phyloP scores from a whole-genome alignment of 1,139 yeast genomes.

The Candida tropicalis region DNA sequence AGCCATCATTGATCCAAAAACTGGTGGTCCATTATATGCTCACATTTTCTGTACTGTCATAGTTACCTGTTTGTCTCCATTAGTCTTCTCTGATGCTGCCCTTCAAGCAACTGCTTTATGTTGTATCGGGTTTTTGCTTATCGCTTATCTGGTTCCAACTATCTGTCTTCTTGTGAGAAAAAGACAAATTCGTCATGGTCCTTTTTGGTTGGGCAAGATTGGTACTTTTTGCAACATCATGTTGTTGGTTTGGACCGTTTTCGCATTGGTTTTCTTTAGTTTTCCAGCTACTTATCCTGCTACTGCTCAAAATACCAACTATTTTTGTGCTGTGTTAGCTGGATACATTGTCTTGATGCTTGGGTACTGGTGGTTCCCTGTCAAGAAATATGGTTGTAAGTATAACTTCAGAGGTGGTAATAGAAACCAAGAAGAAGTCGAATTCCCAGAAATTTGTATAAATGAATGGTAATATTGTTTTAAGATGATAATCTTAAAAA shows the following conservation, averaged over 20 bases:
- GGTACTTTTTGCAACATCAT: conserved; percentile 60
- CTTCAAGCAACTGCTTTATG: conserved; percentile 51
- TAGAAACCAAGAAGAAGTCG: conserved; percentile 44
- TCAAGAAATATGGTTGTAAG: conserved; percentile 41
- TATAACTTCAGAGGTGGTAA: conserved; percentile 49
- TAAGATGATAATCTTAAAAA: no score
- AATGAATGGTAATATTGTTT: conserved; percentile 15
- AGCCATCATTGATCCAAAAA: conserved; percentile 42
- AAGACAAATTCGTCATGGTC: conserved; percentile 67
- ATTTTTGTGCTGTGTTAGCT: conserved; percentile 66
- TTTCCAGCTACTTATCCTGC: conserved; percentile 73
- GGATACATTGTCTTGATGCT: conserved; percentile 56
- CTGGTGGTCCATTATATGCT: conserved; percentile 49
- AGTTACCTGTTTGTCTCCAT: conserved; percentile 43
- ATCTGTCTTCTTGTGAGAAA: conserved; percentile 56
- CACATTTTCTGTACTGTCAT: conserved; percentile 46
- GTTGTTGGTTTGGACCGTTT: conserved; percentile 59
- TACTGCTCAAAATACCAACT: conserved; percentile 64
- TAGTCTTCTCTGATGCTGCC: conserved; percentile 43
- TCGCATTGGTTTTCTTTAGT: conserved; percentile 64
- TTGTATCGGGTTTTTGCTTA: conserved; percentile 46
- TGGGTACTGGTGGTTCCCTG: conserved; percentile 59
- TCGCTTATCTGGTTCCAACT: conserved; percentile 47
- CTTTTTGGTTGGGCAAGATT: conserved; percentile 59
- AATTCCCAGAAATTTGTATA: conserved; percentile 49